Conservation (phyloP, 2,329 filamentous ascomycete genomes). For the Fusarium globosum region DNA sequence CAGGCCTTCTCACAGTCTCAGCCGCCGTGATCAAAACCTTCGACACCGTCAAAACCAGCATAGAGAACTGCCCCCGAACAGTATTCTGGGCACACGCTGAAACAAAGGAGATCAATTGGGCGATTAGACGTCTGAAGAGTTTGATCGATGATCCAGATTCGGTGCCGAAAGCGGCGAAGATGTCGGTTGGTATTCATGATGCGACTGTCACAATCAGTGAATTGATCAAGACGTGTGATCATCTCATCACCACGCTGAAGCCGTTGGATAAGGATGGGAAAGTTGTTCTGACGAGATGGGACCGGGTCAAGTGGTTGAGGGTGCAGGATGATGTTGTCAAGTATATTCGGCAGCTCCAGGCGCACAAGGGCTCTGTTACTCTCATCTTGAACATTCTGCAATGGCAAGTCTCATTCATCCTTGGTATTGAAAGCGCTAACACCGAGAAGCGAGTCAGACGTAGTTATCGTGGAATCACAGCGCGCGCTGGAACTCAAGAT, state of each 20-base stretch:
- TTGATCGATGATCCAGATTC: constrained; percentile 21
- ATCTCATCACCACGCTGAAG: background rate
- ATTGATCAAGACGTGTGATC: constrained; percentile 16
- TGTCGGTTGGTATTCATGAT: constrained; percentile 21
- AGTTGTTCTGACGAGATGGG: background rate
- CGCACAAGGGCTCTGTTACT: constrained; percentile 19
- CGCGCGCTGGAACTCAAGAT: constrained; percentile 8
- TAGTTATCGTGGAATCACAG: constrained; percentile 18
- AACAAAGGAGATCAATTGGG: constrained; percentile 20
- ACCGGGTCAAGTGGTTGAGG: constrained; percentile 13
- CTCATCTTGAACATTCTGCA: constrained; percentile 23
- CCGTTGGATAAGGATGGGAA: background rate
- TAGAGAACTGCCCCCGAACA: constrained; percentile 10
- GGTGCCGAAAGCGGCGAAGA: constrained; percentile 10
- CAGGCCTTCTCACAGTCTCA: constrained; percentile 15
- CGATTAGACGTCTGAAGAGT: constrained; percentile 7
- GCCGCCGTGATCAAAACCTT: constrained; percentile 14
- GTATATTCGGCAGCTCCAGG: constrained; percentile 20
- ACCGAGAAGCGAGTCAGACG: constrained; percentile 1
- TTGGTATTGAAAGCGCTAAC: background rate
- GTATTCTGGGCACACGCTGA: constrained; percentile 20
- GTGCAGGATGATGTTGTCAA: constrained; percentile 25
- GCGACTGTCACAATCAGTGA: constrained; percentile 23
- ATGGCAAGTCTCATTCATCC: background rate
- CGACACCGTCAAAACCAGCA: constrained; percentile 1